phyloP scores from a whole-genome alignment of 345 rosid genomes.

The Turritis glabra region DNA sequence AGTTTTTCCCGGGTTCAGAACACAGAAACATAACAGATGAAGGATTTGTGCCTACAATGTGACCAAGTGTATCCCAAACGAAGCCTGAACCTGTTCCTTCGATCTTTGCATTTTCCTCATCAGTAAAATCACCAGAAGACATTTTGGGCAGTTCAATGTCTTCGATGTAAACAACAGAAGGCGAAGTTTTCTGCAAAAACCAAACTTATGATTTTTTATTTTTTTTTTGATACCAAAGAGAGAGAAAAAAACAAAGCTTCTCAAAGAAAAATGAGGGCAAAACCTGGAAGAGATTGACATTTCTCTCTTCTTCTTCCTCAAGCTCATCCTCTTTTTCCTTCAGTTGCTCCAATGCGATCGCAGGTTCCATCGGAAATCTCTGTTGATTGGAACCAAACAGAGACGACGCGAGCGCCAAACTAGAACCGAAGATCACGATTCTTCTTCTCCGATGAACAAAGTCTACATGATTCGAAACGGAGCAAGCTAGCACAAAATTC shows the following conservation, averaged over 20 bases:
- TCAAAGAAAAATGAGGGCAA: not conserved
- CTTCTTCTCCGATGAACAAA: constrained; percentile 39
- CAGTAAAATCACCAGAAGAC: constrained; percentile 35
- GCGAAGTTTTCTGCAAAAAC: constrained; percentile 55
- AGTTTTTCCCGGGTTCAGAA: not conserved
- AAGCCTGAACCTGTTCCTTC: constrained; percentile 95
- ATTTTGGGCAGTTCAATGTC: constrained; percentile 62
- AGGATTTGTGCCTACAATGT: constrained; percentile 60
- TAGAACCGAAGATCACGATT: constrained; percentile 51
- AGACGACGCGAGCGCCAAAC: constrained; percentile 33
- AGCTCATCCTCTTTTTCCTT: constrained; percentile 48
- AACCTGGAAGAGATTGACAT: constrained; percentile 78
- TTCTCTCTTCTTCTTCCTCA: constrained; percentile 71
- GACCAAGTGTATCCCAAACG: constrained; percentile 94
- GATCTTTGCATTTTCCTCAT: constrained; percentile 54
- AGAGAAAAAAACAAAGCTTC: not conserved
- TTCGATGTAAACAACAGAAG: constrained; percentile 75
- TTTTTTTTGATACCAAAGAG: not conserved
- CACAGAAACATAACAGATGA: not conserved
- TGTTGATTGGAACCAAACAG: constrained; percentile 33
- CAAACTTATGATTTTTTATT: not conserved
- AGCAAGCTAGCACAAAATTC: constrained; percentile 25
- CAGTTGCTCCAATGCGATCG: constrained; percentile 44
- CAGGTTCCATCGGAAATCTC: constrained; percentile 32
- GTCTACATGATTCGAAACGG: constrained; percentile 25